Percentiles rank a stretch among this genome's conserved stretches.
phyloP scores from a whole-genome alignment of 768 basidiomycete genomes.

The Mycena latifolia region DNA sequence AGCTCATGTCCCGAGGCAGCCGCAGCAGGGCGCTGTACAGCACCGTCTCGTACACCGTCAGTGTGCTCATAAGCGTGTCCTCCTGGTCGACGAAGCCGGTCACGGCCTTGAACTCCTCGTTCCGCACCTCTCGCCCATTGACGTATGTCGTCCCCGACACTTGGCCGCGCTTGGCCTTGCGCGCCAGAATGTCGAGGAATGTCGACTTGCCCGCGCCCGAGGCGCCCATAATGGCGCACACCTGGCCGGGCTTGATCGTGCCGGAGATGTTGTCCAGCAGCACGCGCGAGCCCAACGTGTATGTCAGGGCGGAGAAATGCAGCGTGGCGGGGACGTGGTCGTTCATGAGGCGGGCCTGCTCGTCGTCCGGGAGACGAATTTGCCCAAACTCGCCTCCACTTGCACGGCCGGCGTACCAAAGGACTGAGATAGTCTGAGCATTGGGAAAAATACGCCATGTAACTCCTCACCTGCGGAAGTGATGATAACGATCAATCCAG shows the following conservation, averaged over 20 bases:
- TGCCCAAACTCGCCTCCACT: conserved; percentile 75
- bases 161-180: conserved; percentile 86
- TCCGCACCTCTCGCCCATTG: conserved; percentile 84
- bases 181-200: conserved; percentile 94
- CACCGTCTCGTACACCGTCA: conserved; percentile 98
- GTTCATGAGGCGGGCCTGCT: conserved; percentile 87
- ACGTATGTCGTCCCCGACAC: conserved; percentile 84
- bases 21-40: conserved; percentile 92
- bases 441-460: not conserved
- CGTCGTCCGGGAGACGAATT: conserved; percentile 85
- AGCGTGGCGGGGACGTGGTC: conserved; percentile 95
- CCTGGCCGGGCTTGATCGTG: conserved; percentile 86
- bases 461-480: conserved; percentile 66
- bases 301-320: conserved; percentile 90
- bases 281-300: conserved; percentile 72
- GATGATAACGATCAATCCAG: conserved; percentile 79
- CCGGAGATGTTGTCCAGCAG: conserved; percentile 90
- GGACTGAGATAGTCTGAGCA: conserved; percentile 50
- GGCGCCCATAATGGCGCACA: conserved; percentile 97
- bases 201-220: conserved; percentile 98
- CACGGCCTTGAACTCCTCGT: conserved; percentile 85
- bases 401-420: conserved; percentile 93
- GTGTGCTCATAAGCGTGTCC: conserved; percentile 95
- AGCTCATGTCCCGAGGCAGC: conserved; percentile 94
- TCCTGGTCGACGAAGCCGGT: conserved; percentile 99